Base-by-base conservation (phyloP, 148 eudicot species). In the Polygonum aviculare region DNA sequence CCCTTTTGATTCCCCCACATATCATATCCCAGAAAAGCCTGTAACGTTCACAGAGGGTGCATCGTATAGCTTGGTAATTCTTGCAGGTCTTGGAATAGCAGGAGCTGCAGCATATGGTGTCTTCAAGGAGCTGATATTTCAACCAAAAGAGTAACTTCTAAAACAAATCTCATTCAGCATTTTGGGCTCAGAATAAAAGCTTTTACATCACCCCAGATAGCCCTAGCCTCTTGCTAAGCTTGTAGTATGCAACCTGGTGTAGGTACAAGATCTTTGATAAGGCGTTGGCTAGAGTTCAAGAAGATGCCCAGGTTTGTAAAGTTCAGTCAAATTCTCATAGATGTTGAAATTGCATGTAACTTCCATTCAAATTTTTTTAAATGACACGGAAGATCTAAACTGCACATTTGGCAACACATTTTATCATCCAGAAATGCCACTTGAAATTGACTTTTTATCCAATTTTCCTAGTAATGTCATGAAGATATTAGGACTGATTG, bases 11-110 rank as follows among this genome's bases (percentile, higher is more conserved):
- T 83, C 98, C 71, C 98, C 96, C 49, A 94, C 98, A 39, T 92
- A 94, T 79, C 93, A 92, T 83, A 94, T 94, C 82, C 98, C 97
- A 22, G 92, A 94, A 80, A 94, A 94, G 84, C 98, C 98, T 1
- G 95, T 94, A 79, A 86, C 93, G 39, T 94, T 89, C 79, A 83
- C 96, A 0, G 98, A 94, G 83, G 98, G 98, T 74, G 97, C 92
- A 69, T 88, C 93, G n/a, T 92, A 94, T 78, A 82, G 85, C 72
- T 0, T 90, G 62, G 79, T 94, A 80, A 94, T 94, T 79, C 91
- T 92, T 65, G 92, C 86, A 41, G 98, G 98, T 67, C 95, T 94
- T 80, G 98, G 96, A 75, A 65, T 92, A 77, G 97, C 97, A 49
- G 93, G 81, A 60, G 83, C 83, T 41, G 97, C 97, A 38, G 97